Conservation (phyloP, 805 yeast species). For the Kregervanrija fluxuum region DNA sequence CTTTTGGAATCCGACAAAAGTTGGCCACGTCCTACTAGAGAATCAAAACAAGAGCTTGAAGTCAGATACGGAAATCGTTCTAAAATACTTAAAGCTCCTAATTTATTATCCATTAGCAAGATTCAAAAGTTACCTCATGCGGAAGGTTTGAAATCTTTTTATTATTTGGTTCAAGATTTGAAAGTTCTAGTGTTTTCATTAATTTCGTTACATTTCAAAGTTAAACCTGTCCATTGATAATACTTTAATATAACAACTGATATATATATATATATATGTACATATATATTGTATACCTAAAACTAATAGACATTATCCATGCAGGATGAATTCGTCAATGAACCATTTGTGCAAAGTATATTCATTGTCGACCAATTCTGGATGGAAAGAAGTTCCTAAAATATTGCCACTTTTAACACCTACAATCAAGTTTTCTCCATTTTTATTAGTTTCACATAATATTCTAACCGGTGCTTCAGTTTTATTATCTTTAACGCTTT, state of each 20-base stretch:
- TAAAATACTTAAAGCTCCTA: conserved; percentile 30
- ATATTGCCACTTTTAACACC: conserved; percentile 65
- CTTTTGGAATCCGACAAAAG: conserved; percentile 30
- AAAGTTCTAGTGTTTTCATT: conserved; percentile 37
- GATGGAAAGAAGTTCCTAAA: conserved; percentile 75
- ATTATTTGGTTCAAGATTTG: conserved; percentile 36
- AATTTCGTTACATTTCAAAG: conserved; percentile 14
- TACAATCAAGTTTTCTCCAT: conserved; percentile 40
- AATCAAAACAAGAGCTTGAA: conserved; percentile 37
- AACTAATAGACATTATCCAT: background rate
- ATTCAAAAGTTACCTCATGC: conserved; percentile 34
- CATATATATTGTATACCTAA: too few relatives aligned
- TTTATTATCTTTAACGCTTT: conserved; percentile 9
- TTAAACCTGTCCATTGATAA: conserved; percentile 1
- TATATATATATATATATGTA: too few relatives aligned
- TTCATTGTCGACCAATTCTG: conserved; percentile 54
- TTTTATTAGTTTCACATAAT: conserved; percentile 31
- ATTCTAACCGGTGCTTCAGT: conserved; percentile 32
- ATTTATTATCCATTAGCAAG: conserved; percentile 33
- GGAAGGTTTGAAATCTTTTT: conserved; percentile 37
- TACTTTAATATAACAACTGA: too few relatives aligned
- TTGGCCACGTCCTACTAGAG: conserved; percentile 35
- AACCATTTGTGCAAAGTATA: conserved; percentile 66
- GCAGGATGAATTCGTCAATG: conserved; percentile 45
- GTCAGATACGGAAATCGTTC: conserved; percentile 30